A percentile compares a stretch with the other conserved stretches of the same genome.
These are phyloP conservation scores for Casaregolazyma lundiana DNA, from an alignment of 1,139 yeast species.

Conservation along the genomic window DNA sequence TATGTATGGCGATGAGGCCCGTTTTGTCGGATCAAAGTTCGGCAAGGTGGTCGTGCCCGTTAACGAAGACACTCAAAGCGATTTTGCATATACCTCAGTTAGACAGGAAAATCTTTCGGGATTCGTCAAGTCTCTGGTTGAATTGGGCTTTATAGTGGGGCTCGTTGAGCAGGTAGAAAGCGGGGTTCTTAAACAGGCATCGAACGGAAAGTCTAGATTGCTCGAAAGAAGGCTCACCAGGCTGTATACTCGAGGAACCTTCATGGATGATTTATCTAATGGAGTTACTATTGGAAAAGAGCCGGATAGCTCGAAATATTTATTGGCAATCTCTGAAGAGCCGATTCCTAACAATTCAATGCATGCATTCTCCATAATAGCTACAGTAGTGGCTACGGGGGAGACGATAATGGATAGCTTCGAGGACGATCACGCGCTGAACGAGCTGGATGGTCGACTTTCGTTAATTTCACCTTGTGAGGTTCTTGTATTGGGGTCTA, in stretches of 20 bases:
- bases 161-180: constrained; percentile 84
- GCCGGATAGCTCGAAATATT: constrained; percentile 22
- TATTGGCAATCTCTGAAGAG: constrained; percentile 23
- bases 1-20: constrained; percentile 82
- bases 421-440: constrained; percentile 48
- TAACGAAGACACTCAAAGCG: constrained; percentile 30
- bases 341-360: constrained; percentile 1
- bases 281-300: constrained; percentile 18
- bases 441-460: constrained; percentile 67
- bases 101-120: constrained; percentile 73
- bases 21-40: constrained; percentile 55
- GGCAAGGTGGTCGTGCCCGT: constrained; percentile 31
- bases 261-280: constrained; percentile 49
- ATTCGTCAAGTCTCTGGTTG: constrained; percentile 51
- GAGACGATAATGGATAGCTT: constrained; percentile 70
- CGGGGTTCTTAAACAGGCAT: constrained; percentile 60
- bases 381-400: constrained; percentile 75
- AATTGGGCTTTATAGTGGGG: constrained; percentile 57
- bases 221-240: constrained; percentile 67
- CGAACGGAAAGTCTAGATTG: constrained; percentile 44
- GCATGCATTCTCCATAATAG: constrained; percentile 45
- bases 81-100: constrained; percentile 78
- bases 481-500: constrained; percentile 44
- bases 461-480: constrained; percentile 75
- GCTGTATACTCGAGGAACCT: constrained; percentile 81